phyloP scores from a whole-genome alignment of 164 flowering plant genomes.

The Vitis riparia region DNA sequence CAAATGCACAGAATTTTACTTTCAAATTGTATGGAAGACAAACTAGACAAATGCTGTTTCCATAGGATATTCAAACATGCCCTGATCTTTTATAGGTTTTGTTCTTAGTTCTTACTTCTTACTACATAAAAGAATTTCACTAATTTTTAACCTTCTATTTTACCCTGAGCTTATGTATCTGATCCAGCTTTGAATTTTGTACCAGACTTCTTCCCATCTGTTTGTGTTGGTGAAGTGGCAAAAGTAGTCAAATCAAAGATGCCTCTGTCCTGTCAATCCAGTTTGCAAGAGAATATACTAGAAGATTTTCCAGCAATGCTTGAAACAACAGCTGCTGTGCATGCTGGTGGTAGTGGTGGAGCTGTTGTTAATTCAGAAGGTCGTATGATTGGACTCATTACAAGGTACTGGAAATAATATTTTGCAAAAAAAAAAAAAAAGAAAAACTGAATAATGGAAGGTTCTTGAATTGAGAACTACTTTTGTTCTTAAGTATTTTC shows the following conservation, averaged over 20 bases:
- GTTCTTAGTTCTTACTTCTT: neutral
- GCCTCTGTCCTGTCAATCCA: constrained; percentile 27
- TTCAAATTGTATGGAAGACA: neutral
- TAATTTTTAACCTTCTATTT: neutral
- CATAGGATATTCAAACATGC: neutral
- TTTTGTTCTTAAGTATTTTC: neutral
- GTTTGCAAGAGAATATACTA: constrained; percentile 9
- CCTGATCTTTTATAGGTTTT: neutral
- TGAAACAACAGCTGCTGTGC: constrained; percentile 96
- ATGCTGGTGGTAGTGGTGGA: constrained; percentile 98
- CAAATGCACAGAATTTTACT: neutral
- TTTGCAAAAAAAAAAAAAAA: neutral
- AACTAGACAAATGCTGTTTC: neutral
- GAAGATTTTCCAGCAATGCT: constrained; percentile 70
- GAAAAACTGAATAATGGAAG: neutral
- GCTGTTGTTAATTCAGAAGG: constrained; percentile 82
- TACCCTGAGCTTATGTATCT: constrained; percentile 8
- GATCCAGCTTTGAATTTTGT: constrained; percentile 5
- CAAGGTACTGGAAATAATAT: constrained; percentile 58
- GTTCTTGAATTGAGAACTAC: neutral
- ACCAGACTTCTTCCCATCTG: constrained; percentile 70
- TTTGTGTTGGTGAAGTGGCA: constrained; percentile 73
- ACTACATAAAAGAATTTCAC: neutral
- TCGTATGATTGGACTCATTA: constrained; percentile 87
- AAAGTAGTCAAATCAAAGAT: constrained; percentile 65